Evolutionary conservation across 2,329 filamentous ascomycete genomes (phyloP).

Genomic region (Colletotrichum caudatum): DNA sequence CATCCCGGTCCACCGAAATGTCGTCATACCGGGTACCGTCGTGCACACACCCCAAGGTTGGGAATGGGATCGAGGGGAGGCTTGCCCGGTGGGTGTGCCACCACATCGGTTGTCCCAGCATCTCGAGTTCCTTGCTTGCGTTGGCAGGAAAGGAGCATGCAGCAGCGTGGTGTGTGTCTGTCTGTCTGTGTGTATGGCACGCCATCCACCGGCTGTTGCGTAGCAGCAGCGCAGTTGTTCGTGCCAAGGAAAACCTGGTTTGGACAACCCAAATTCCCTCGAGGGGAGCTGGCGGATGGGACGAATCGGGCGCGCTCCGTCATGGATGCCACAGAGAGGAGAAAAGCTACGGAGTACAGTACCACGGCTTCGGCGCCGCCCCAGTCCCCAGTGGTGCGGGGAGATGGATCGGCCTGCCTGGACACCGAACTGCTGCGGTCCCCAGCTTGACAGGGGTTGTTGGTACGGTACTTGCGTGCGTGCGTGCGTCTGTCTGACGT

Average conservation of each 20-base stretch:
- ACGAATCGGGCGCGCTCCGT: constrained; percentile 6
- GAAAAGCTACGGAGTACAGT: neutral
- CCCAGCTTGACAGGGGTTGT: constrained; percentile 17
- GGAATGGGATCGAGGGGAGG: constrained; percentile 8
- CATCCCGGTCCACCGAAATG: constrained; percentile 28
- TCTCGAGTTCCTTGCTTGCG: neutral
- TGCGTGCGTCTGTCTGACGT: neutral
- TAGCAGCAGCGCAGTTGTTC: neutral
- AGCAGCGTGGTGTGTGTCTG: neutral
- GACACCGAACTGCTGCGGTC: constrained; percentile 2
- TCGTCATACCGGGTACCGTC: constrained; percentile 37
- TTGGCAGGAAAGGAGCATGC: neutral
- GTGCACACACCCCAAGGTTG: constrained; percentile 4
- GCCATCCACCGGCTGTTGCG: neutral
- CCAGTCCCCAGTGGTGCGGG: neutral
- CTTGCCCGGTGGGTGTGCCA: neutral
- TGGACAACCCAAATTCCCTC: neutral
- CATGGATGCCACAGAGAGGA: neutral
- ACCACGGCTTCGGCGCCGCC: neutral
- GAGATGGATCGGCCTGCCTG: constrained; percentile 16
- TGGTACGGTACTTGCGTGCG: neutral
- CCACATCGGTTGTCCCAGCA: neutral
- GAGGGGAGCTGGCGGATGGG: constrained; percentile 2
- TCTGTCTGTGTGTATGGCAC: neutral
- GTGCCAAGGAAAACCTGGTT: constrained; percentile 18